phyloP scores from a whole-genome alignment of 176 grass and related monocot genomes.

The Tuctoria greenei region DNA sequence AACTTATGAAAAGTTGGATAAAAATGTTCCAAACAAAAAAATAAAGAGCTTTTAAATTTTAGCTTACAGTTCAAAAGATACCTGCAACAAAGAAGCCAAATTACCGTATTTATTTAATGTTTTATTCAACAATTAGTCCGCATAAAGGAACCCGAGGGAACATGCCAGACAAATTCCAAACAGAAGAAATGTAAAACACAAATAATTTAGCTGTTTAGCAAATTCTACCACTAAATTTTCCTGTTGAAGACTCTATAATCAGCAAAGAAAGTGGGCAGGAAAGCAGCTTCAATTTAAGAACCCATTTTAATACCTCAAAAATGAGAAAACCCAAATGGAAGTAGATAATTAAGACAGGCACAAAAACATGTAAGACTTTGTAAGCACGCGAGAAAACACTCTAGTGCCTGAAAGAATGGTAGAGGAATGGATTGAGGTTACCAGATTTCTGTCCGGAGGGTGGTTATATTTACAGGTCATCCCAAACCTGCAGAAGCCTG shows the following conservation, averaged over 20 bases:
- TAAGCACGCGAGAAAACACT: neutral
- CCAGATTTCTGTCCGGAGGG: constrained; percentile 65
- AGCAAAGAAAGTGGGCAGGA: neutral
- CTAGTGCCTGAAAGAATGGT: constrained; percentile 11
- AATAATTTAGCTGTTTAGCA: neutral
- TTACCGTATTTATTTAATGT: neutral
- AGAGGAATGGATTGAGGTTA: constrained; percentile 29
- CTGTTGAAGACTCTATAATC: neutral
- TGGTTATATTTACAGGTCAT: constrained; percentile 91
- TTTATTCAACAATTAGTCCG: neutral
- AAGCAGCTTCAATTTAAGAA: constrained; percentile 1
- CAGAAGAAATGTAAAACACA: neutral
- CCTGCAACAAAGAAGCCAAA: neutral
- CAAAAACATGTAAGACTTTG: constrained; percentile 1
- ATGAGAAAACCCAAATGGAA: constrained; percentile 1
- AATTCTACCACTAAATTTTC: neutral
- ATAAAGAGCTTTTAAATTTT: neutral
- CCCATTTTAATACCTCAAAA: constrained; percentile 9
- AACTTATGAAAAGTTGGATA: constrained; percentile 21
- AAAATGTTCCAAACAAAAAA: constrained; percentile 23
- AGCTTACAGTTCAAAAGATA: constrained; percentile 2
- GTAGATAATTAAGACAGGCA: neutral
- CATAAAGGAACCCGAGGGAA: constrained; percentile 6
- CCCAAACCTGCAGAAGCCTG: constrained; percentile 77
- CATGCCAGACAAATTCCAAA: constrained; percentile 2